Evolutionary conservation across 2,329 filamentous ascomycete species (phyloP), one percentile per base, ranked within the genome.

Genomic region (Xylaria sp.): DNA sequence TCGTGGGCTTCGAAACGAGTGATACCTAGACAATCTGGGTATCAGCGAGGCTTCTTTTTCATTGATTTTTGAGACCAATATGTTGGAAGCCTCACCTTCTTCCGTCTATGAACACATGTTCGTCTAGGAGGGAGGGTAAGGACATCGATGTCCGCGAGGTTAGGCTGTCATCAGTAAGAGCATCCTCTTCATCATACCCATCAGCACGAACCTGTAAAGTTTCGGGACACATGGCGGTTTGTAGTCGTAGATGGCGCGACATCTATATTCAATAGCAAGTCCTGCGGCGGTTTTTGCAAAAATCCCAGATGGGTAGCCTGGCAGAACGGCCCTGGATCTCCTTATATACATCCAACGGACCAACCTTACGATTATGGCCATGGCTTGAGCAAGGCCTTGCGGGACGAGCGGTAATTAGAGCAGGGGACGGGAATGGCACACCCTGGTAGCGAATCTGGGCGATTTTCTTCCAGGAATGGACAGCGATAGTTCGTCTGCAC

Each of bases 1-100:
- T 39, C 65, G 65, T 4, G 67, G 67, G 26, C 67, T 67, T 46
- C 64, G 67, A 54, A 68, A 74, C 17, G 69, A 66, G 49, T 75
- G 72, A 52, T 72, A 75, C 45, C 72, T 64, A 39, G 19, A 42
- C 16, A 22, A 7, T 18, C 13, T n/a, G 19, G 22, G n/a, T 16
- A 37, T 38, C 24, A 8, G 26, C n/a, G 44, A 21, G 38, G 39
- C 18, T 19, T 19, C 34, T 46, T 20, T 13, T 26, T 9, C 34
- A 34, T 13, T 3, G 16, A 34, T 3, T 13, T 13, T 13, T 13
- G 3, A 13, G 29, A 34, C 3, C 3, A 34, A 34, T 3, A 34
- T 34, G 29, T 34, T 11, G 9, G 48, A 26, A 17, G 40, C 16
- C 54, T 56, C 51, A 61, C 58, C 60, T 61, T 56, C 60, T 48